Base-by-base conservation (phyloP, 441 rosid species). In the Corymbia citriodora region DNA sequence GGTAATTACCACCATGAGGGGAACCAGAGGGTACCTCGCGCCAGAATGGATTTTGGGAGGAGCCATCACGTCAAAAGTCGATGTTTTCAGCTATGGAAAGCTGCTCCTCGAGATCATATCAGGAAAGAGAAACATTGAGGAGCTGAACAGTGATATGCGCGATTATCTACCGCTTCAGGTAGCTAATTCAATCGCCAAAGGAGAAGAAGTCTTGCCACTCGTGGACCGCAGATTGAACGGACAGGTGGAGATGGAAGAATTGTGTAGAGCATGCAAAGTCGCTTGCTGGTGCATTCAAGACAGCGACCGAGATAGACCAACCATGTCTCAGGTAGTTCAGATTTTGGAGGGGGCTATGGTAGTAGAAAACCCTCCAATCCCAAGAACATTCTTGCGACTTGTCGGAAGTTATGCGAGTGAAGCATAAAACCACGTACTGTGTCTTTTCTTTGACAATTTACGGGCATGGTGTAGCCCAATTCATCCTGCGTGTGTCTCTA, bases 241-340 rank as follows among this genome's bases (percentile, higher is more conserved):
- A 17, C 7, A 10, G 4, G 90, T 54, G 31, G 87, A 89, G 27
- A 40, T 12, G 18, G 90, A 79, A 48, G 49, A 89, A 36, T 36
- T 72, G 49, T 10, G 29, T 18, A 89, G 86, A 54, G 86, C 72
- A 53, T 88, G 89, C 89, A 14, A 36, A 61, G 89, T 57, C 4
- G 89, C 89, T 55, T 88, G 89, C 57, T 72, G 90, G 87, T 89
- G 65, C 59, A 89, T 74, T 89, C 90, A 89, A 79, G 86, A 89
- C 61, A 52, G 54, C 17, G 68, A 89, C 68, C 54, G 19, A 9
- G 90, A 88, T 4, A 88, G 89, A 63, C 79, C 89, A 48, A 88
- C 52, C 7, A 45, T 88, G 79, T 88, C 89, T 33, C 53, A 59
- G 52, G 90, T 89, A 23, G 33, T 74, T 29, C 85, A 53, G 31